Evolutionary conservation across 495 filamentous ascomycete genomes (phyloP), one percentile per base, ranked within the genome.

Genomic region (Jackrogersella multiformis): DNA sequence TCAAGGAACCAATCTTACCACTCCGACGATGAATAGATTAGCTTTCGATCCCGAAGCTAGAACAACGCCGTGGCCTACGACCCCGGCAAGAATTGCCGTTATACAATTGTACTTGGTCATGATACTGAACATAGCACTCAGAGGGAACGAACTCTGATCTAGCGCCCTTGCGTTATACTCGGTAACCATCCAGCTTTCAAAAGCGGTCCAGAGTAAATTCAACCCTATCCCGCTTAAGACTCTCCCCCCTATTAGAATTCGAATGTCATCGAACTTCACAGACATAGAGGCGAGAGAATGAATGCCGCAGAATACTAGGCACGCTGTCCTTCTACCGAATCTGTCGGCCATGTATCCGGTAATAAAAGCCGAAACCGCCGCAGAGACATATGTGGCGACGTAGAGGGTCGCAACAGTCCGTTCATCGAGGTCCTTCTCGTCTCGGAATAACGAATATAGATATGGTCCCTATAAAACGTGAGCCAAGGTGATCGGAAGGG

Each of bases 121-220:
- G n/a, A 73, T 62, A 16, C 82, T 76, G 58, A 85, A 83, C 46
- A 85, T 72, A 34, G 69, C 56, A 30, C 69, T 76, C 20, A 82
- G 55, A 1, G 72, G 65, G 12, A 74, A 55, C 28, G 59, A 63
- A 28, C 67, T 60, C 42, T 30, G 48, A 28, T 73, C 66, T 5
- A 80, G 67, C 12, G 58, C 71, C 23, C 72, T 69, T 7, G 65
- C 46, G 54, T 79, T 74, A 44, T 77, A 83, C 63, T 84, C 82
- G 8, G 81, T 78, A 34, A 84, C 74, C 80, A 85, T 81, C 81
- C 81, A 85, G 46, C 78, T 79, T 67, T 85, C 79, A 58, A 82
- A 81, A 7, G 73, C 77, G 12, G 75, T 80, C 70, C 80, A 85
- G 34, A 84, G 71, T 2, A 85, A 69, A 2, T 77, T 81, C 21